Evolutionary conservation across 2,329 filamentous ascomycete genomes (phyloP).

Genomic region (Teratosphaeriaceae sp.): DNA sequence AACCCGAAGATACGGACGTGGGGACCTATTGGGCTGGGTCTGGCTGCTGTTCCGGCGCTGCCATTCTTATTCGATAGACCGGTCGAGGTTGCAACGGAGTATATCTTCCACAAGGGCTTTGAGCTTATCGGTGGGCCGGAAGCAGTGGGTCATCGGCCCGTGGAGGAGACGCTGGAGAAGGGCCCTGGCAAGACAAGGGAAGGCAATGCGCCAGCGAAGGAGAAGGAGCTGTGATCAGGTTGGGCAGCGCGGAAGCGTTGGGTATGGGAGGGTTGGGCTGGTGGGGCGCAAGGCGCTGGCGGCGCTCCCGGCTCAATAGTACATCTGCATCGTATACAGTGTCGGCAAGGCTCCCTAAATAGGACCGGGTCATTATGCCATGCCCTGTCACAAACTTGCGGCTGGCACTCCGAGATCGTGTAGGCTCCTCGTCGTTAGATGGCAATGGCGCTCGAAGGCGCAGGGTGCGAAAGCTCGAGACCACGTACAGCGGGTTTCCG

Average conservation of each 20-base stretch:
- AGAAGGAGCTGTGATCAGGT: constrained; percentile 10
- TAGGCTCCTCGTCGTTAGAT: no score
- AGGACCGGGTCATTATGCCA: no score
- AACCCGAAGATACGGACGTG: constrained; percentile 71
- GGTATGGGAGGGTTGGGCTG: background rate
- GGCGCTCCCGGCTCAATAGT: background rate
- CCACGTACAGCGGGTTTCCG: no score
- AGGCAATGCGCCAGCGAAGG: constrained; percentile 1
- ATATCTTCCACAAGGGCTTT: constrained; percentile 79
- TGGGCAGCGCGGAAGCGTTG: background rate
- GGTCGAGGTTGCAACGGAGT: constrained; percentile 87
- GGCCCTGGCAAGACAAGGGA: constrained; percentile 7
- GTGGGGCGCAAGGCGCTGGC: background rate
- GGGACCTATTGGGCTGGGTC: constrained; percentile 75
- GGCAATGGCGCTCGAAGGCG: no score
- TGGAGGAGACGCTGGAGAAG: constrained; percentile 4
- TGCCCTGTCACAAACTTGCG: no score
- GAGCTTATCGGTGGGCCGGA: constrained; percentile 60
- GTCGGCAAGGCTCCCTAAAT: no score
- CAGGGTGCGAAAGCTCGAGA: no score
- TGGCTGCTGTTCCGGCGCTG: constrained; percentile 67
- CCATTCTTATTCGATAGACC: constrained; percentile 85
- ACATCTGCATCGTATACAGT: no score
- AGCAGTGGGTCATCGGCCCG: constrained; percentile 37
- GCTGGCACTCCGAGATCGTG: no score